phyloP scores from a whole-genome alignment of 2,329 filamentous ascomycete genomes.

The Trichoderma oligosporum region DNA sequence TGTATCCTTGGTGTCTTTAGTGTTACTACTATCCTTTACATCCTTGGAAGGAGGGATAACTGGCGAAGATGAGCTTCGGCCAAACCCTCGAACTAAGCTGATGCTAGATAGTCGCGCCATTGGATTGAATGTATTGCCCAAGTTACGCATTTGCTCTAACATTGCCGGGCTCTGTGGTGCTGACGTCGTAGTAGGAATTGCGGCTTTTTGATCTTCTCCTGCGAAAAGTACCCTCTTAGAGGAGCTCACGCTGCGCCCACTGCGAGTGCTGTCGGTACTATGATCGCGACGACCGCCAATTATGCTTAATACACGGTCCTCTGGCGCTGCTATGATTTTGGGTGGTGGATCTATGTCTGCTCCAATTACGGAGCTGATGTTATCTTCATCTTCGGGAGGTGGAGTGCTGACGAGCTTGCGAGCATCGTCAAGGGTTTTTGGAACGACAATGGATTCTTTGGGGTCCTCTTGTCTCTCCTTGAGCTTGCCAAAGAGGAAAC shows the following conservation, averaged over 20 bases:
- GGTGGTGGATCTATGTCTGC: conserved; percentile 37
- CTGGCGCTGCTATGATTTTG: conserved; percentile 35
- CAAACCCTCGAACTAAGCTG: conserved; percentile 71
- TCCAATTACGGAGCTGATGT: conserved; percentile 52
- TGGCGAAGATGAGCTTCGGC: conserved; percentile 47
- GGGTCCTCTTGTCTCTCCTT: conserved; percentile 61
- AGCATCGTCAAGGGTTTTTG: conserved; percentile 90
- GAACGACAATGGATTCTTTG: conserved; percentile 56
- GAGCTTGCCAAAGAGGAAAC: conserved; percentile 84
- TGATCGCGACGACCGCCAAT: conserved; percentile 72
- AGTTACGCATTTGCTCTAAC: conserved; percentile 75
- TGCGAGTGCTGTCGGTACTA: conserved; percentile 70
- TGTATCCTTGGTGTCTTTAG: neutral
- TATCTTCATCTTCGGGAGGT: conserved; percentile 60
- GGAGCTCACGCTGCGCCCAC: conserved; percentile 57
- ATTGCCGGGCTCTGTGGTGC: conserved; percentile 49
- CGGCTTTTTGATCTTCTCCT: conserved; percentile 38
- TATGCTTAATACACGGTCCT: conserved; percentile 66
- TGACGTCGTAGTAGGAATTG: conserved; percentile 20
- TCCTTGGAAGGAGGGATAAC: conserved; percentile 31
- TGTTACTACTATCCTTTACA: neutral
- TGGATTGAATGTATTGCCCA: conserved; percentile 78
- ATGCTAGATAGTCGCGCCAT: conserved; percentile 74
- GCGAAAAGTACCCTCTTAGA: conserved; percentile 55
- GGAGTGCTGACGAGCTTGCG: conserved; percentile 79